phyloP scores from a whole-genome alignment of 495 filamentous ascomycete genomes.

The Lasiosphaeris hirsuta region DNA sequence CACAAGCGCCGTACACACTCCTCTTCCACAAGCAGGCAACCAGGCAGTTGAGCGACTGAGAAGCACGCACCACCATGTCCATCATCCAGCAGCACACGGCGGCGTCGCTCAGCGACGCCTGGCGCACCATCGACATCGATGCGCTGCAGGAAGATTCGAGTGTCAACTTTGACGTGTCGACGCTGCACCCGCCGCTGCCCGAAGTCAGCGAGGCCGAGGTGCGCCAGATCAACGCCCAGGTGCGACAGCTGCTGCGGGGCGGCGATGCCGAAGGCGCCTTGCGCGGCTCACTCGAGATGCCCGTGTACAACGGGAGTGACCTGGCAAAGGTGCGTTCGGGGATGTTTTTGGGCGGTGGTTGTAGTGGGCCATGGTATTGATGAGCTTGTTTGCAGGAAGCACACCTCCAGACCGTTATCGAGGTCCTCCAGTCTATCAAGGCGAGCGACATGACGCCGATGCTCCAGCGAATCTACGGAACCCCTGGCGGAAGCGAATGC shows the following conservation, averaged over 20 bases:
- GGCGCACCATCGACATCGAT: constrained; percentile 94
- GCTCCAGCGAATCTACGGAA: constrained; percentile 67
- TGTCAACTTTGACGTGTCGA: constrained; percentile 78
- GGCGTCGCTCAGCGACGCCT: constrained; percentile 56
- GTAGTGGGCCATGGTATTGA: neutral
- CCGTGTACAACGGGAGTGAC: constrained; percentile 57
- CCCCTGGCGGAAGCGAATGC: constrained; percentile 67
- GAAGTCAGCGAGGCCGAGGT: constrained; percentile 68
- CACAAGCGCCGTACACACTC: neutral
- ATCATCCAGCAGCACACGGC: constrained; percentile 54
- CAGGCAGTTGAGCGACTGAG: neutral
- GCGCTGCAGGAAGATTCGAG: constrained; percentile 81
- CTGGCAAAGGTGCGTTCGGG: constrained; percentile 60
- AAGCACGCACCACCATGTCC: constrained; percentile 40
- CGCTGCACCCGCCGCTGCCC: constrained; percentile 68
- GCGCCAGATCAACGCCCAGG: constrained; percentile 67
- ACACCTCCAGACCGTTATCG: constrained; percentile 75
- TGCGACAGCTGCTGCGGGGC: constrained; percentile 78
- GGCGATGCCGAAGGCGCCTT: constrained; percentile 84
- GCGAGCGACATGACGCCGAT: constrained; percentile 87
- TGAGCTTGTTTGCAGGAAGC: constrained; percentile 49
- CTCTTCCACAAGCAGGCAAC: neutral
- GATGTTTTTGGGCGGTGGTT: neutral
- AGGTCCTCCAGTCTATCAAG: constrained; percentile 86
- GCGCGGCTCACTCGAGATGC: constrained; percentile 70